phyloP scores from a whole-genome alignment of 2,329 filamentous ascomycete genomes.

The Myrmaecium sp. region DNA sequence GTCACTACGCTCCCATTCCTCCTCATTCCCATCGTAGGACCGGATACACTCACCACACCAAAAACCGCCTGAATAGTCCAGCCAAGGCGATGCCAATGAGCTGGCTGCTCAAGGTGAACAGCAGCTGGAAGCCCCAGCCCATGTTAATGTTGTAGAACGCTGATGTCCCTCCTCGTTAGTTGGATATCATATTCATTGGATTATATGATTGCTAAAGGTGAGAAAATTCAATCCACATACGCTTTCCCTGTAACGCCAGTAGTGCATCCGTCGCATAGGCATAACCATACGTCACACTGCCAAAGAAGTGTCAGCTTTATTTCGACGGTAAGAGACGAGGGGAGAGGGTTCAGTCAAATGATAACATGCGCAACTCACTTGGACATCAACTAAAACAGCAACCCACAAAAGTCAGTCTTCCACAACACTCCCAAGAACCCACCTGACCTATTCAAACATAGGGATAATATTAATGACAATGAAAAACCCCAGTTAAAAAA shows the following conservation, averaged over 20 bases:
- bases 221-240: not conserved
- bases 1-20: too few relatives aligned
- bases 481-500: constrained; percentile 1
- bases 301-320: too few relatives aligned
- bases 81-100: constrained; percentile 28
- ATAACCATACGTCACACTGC: constrained; percentile 12
- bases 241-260: constrained; percentile 32
- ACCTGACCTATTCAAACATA: too few relatives aligned
- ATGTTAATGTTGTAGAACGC: constrained; percentile 58
- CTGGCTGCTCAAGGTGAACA: constrained; percentile 52
- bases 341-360: too few relatives aligned
- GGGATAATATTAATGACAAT: too few relatives aligned
- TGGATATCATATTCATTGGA: constrained; percentile 1
- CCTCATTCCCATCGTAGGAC: too few relatives aligned
- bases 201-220: constrained; percentile 1
- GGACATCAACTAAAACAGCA: constrained; percentile 29
- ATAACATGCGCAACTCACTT: too few relatives aligned
- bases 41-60: constrained; percentile 7
- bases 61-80: constrained; percentile 12
- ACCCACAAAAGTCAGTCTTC: not conserved
- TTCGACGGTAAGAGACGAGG: too few relatives aligned
- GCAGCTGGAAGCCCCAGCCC: constrained; percentile 46
- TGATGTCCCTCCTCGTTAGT: constrained; percentile 28
- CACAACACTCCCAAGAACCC: not conserved
- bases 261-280: constrained; percentile 63